Percentiles rank a stretch among this genome's conserved stretches.
Conservation (phyloP, 352 stramenopile genomes). For the Phytophthora macrochlamydospora region DNA sequence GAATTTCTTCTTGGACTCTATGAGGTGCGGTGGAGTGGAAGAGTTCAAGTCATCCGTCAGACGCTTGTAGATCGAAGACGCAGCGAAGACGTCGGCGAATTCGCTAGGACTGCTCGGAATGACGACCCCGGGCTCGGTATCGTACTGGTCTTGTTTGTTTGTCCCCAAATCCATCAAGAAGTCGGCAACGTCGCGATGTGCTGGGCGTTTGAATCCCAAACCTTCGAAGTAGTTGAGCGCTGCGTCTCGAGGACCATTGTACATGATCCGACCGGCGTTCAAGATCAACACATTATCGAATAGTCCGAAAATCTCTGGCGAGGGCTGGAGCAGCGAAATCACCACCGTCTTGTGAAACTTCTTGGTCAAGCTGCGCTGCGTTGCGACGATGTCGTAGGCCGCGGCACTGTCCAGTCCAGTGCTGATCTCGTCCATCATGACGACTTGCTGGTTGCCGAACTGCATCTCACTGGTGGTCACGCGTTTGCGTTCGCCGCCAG, state of each 20-base stretch:
- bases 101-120: constrained; percentile 14
- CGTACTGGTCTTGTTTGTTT: constrained; percentile 35
- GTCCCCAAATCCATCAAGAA: constrained; percentile 45
- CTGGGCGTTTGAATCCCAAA: constrained; percentile 49
- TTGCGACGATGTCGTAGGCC: constrained; percentile 84
- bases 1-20: constrained; percentile 56
- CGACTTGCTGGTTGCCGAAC: constrained; percentile 63
- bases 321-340: constrained; percentile 81
- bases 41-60: constrained; percentile 8
- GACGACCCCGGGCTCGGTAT: constrained; percentile 3
- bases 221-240: constrained; percentile 71
- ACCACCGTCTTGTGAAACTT: constrained; percentile 45
- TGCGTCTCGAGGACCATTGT: constrained; percentile 52
- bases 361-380: constrained; percentile 37
- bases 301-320: constrained; percentile 42
- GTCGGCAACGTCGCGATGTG: constrained; percentile 35
- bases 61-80: constrained; percentile 9
- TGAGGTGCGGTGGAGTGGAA: constrained; percentile 2
- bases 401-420: constrained; percentile 93
- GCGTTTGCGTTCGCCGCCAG: constrained; percentile 85
- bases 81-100: constrained; percentile 22
- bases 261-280: constrained; percentile 35
- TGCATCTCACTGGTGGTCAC: constrained; percentile 67
- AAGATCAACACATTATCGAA: constrained; percentile 47
- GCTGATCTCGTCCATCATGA: constrained; percentile 92